Base-by-base conservation (phyloP, 2,329 filamentous ascomycete species). In the Alternaria panax region DNA sequence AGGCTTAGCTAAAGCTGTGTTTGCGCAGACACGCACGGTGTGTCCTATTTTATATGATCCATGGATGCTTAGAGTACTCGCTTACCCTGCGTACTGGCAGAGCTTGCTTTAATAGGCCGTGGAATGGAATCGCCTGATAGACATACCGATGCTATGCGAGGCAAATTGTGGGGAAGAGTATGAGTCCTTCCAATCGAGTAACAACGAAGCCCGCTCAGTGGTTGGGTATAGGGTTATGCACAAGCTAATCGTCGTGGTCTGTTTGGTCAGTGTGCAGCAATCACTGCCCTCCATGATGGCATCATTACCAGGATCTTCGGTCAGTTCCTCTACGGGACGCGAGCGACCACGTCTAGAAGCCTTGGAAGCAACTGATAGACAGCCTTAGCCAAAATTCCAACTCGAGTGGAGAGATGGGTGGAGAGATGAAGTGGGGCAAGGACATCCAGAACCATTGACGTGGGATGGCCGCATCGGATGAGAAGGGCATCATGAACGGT, bases 191-290 rank as follows among this genome's bases (percentile, higher is more conserved):
- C 30, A 32, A 67, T 69, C 57, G 62, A 67, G 69, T 70, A 70
- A 71, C 51, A 25, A 32, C 18, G 22, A 22, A 27, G 9, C 16
- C 22, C n/a, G 32, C 51, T 42, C 22, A 67, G 54, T 65, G 61
- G 66, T 34, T 24, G 32, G 43, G 46, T 25, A 45, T 51, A 53
- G 42, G 11, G 46, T n/a, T 22, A 50, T 55, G 56, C 54, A 60
- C 65, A 64, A 36, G 42, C 28, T 68, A 67, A 72, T 73, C 66
- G 62, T 65, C 48, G 59, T 57, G 30, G 28, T 20, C 28, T 62
- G 53, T 67, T 55, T 70, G 68, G 67, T 59, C 53, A 56, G 52
- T 46, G 53, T 68, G 27, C 57, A 64, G 57, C 65, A 70, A 71
- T 68, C 60, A 64, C 38, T 51, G 57, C 36, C 18, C 34, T 51